phyloP scores from a whole-genome alignment of 2,329 filamentous ascomycete genomes.

The Calonectria naviculata region DNA sequence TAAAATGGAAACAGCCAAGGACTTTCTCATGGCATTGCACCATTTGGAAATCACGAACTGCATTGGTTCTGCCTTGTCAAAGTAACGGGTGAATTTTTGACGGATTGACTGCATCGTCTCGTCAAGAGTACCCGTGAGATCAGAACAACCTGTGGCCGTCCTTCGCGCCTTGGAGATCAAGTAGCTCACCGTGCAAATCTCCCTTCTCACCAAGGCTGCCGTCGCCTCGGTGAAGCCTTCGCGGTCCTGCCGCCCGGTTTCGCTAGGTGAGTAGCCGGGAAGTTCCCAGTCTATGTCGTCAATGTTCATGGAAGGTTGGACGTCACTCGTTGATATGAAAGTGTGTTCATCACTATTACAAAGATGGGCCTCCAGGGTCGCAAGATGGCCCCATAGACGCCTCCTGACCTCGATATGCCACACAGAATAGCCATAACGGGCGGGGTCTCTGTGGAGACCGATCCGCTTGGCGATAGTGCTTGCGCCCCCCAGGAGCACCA shows the following conservation, averaged over 20 bases:
- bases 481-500: neutral
- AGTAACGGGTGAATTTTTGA: neutral
- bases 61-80: neutral
- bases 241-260: neutral
- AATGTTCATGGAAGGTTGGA: neutral
- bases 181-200: neutral
- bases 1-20: neutral
- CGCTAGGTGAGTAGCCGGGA: neutral
- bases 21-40: neutral
- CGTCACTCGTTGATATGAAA: neutral
- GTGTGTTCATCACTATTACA: neutral
- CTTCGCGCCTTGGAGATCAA: neutral
- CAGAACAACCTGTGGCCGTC: neutral
- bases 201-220: neutral
- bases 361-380: neutral
- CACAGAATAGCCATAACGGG: neutral
- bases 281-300: neutral
- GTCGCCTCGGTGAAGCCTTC: neutral
- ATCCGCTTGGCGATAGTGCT: neutral
- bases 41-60: neutral
- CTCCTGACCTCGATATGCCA: neutral
- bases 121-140: neutral
- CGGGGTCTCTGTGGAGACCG: neutral
- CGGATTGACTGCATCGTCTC: neutral
- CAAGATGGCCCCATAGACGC: neutral